Base-by-base conservation (phyloP, 768 basidiomycete genomes). In the Termitomyces sp. region DNA sequence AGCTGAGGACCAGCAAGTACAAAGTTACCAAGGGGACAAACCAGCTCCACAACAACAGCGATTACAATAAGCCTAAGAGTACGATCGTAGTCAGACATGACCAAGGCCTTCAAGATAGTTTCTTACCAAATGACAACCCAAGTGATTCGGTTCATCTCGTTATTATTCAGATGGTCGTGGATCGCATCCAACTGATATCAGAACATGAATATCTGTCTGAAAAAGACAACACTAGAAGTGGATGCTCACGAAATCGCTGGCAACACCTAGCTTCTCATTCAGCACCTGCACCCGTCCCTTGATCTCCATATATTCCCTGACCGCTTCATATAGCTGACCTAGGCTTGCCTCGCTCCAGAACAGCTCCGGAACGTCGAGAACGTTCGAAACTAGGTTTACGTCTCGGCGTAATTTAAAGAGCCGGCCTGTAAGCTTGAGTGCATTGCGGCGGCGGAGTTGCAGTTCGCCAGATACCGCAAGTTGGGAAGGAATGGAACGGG, bases 281-380 rank as follows among this genome's bases (percentile, higher is more conserved):
- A 98, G 70, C 11, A 86, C 88, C 67, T 87, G 82, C 31, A 95
- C 93, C 37, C 95, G 71, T 4, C 79, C 83, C 37, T 82, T 84
- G 52, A 97, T 93, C 70, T 98, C 95, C 81, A 97, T 92, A 66
- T 98, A 98, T 63, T 94, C 94, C 55, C 93, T 77, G 47, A 95
- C 93, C 0, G 94, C 93, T 62, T 94, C 91, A 66, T 98, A 98
- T 37, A 98, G 70, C 30, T 85, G 88, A 64, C 89, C 89, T 63
- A 96, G 72, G 61, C 89, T 94, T 11, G 93, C 94, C 67, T 96
- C 94, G 51, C 85, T 87, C 95, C 94, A 97, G 70, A 98, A 98
- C 46, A 98, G 72, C 66, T 94, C 93, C 0, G 94, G 94, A 5
- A 92, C 87, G 66, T 98, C 95, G 1, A 98, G 79, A 31, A 98